Base-by-base conservation (phyloP, 2,329 filamentous ascomycete species). In the Trichoderma citrinoviride region DNA sequence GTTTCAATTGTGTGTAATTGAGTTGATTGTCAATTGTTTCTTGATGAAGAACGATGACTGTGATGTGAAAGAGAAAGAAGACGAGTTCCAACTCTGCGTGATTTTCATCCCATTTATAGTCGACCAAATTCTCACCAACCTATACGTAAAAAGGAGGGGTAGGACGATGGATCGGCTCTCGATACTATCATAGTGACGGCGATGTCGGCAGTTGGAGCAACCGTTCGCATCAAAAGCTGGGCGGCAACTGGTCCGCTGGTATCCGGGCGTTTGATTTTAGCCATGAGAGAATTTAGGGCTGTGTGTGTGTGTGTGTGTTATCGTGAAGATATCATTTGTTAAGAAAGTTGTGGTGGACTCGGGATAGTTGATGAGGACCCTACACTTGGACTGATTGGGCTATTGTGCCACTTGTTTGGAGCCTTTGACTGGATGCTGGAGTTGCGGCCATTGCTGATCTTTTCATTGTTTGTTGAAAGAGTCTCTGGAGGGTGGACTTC, bases 161-260 rank as follows among this genome's bases (percentile, higher is more conserved):
- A 65, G 27, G 54, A 23, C 37, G 44, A 29, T 60, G 15, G 46
- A 65, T 65, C 55, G 58, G 58, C 49, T 54, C 49, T 62, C 47
- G 58, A 62, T 62, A 53, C 23, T 37, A 60, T 65, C 62, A 65
- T 65, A 52, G 46, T 65, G 62, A 65, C 62, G 58, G 64, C 64
- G 49, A 65, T 65, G 58, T 65, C 57, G 58, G 64, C 64, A 46
- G 27, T 37, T 21, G 33, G 25, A 33, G 50, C 40, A 10, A 60
- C 55, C 21, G 3, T 37, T 8, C 7, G 14, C 33, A 14, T 33
- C 49, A 55, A 54, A 37, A 37, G 33, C 47, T 23, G 7, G 40
- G 49, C 40, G 61, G 52, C 14, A 37, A 43, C 60, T 43, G 60
- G 43, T 14, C 65, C 65, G 65, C 61, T 53, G 50, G 27, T 64